phyloP scores from a whole-genome alignment of 306 rosid genomes.

The Rosa persica region DNA sequence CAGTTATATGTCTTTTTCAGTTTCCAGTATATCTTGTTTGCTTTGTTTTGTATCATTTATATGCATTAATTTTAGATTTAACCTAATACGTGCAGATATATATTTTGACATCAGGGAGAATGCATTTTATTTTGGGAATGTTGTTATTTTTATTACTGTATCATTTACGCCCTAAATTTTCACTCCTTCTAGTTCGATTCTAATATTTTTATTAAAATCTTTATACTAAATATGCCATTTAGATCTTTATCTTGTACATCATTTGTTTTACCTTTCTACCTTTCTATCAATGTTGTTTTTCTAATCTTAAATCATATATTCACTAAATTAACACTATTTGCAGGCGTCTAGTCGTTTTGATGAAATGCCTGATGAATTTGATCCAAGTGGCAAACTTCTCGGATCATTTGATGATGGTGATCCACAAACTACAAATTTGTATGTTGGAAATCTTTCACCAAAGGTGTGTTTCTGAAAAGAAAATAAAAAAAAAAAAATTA shows the following conservation, averaged over 20 bases:
- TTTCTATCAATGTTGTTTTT: slow-evolving; percentile 9
- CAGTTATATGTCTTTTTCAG: background rate
- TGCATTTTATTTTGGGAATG: background rate
- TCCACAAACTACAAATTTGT: slow-evolving; percentile 97
- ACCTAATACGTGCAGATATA: background rate
- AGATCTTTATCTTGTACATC: background rate
- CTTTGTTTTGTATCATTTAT: background rate
- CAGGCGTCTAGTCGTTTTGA: slow-evolving; percentile 88
- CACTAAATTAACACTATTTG: slow-evolving; percentile 18
- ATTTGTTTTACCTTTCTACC: slow-evolving; percentile 8
- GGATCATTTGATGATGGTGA: slow-evolving; percentile 99
- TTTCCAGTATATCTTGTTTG: background rate
- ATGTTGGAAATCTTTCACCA: slow-evolving; percentile 98
- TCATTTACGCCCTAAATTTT: background rate
- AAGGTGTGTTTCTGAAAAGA: slow-evolving; percentile 40
- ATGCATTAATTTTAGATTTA: background rate
- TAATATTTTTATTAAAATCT: background rate
- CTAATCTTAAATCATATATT: slow-evolving; percentile 17
- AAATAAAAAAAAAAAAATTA: background rate
- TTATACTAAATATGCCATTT: background rate
- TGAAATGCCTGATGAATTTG: slow-evolving; percentile 94
- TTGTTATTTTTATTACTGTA: background rate
- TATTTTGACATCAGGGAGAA: background rate
- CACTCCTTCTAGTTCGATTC: background rate
- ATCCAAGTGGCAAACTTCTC: slow-evolving; percentile 92